Percentiles rank a stretch among this genome's conserved stretches.
Conservation (phyloP, 2,329 filamentous ascomycete genomes). For the Diaporthe sp. region DNA sequence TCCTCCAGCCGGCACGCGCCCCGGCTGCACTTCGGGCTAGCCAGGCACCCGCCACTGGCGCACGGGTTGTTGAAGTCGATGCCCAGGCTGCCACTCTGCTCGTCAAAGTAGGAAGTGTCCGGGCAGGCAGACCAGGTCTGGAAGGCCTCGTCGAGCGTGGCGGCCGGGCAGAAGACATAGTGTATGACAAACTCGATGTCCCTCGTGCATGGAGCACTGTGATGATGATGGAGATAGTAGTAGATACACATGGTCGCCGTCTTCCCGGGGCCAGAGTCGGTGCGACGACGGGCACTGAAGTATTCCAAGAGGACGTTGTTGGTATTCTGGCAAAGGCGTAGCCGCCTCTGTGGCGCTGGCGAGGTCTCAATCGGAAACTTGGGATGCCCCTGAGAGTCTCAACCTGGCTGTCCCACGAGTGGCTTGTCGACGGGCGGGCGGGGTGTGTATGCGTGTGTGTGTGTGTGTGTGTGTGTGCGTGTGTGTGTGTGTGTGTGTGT, state of each 20-base stretch:
- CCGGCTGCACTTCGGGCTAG: slow-evolving; percentile 56
- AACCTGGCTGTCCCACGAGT: not conserved
- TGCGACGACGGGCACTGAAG: slow-evolving; percentile 2
- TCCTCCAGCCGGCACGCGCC: slow-evolving; percentile 61
- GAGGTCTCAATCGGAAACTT: slow-evolving; percentile 3
- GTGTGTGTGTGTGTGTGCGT: too few relatives aligned
- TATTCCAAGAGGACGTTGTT: not conserved
- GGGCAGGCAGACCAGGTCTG: slow-evolving; percentile 43
- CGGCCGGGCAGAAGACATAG: slow-evolving; percentile 55
- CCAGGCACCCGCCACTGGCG: slow-evolving; percentile 55
- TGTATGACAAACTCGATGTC: slow-evolving; percentile 53
- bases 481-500: not conserved
- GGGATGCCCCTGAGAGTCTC: slow-evolving; percentile 6
- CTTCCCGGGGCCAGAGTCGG: not conserved
- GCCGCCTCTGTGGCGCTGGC: slow-evolving; percentile 20
- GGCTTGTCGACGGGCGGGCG: not conserved
- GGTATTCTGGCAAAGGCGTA: not conserved
- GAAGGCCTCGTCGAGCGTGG: slow-evolving; percentile 44
- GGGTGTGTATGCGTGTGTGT: not conserved
- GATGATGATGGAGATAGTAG: slow-evolving; percentile 63
- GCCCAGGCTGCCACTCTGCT: slow-evolving; percentile 39
- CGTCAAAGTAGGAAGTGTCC: slow-evolving; percentile 44
- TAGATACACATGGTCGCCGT: slow-evolving; percentile 57
- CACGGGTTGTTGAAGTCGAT: slow-evolving; percentile 56
- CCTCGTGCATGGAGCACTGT: slow-evolving; percentile 54